A percentile compares a stretch with the other conserved stretches of the same genome.
Conservation (phyloP, 805 yeast genomes). For the Brettanomyces anomalus region DNA sequence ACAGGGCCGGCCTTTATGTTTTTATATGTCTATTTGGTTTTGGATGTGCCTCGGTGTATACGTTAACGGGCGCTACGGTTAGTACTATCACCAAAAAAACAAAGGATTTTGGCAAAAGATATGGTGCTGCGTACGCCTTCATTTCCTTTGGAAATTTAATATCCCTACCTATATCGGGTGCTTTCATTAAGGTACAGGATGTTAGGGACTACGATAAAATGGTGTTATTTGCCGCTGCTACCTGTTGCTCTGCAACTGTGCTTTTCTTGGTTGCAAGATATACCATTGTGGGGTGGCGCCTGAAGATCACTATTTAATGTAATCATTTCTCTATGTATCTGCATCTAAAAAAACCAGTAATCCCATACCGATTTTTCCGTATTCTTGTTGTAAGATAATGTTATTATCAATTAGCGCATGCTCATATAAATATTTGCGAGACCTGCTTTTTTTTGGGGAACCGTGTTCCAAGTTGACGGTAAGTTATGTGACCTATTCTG, state of each 20-base stretch:
- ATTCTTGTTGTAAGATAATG: too few species aligned
- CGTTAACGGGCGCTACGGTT: conserved; percentile 57
- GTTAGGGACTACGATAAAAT: conserved; percentile 25
- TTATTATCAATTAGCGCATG: too few species aligned
- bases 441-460: too few species aligned
- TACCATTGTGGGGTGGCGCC: conserved; percentile 34
- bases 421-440: too few species aligned
- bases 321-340: too few species aligned
- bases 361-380: too few species aligned
- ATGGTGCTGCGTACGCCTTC: conserved; percentile 56
- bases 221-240: conserved; percentile 23
- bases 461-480: too few species aligned
- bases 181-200: conserved; percentile 27
- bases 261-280: conserved; percentile 37
- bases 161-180: conserved; percentile 38
- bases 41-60: conserved; percentile 48
- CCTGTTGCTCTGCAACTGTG: conserved; percentile 22
- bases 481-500: too few species aligned
- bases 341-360: too few species aligned
- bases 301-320: conserved; percentile 11
- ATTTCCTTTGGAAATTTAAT: conserved; percentile 42
- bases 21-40: conserved; percentile 50
- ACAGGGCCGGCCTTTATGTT: conserved; percentile 33
- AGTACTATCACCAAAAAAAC: conserved; percentile 45
- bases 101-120: conserved; percentile 56